Evolutionary conservation across 2,329 filamentous ascomycete genomes (phyloP).

Genomic region (Neopestalotiopsis clavispora): DNA sequence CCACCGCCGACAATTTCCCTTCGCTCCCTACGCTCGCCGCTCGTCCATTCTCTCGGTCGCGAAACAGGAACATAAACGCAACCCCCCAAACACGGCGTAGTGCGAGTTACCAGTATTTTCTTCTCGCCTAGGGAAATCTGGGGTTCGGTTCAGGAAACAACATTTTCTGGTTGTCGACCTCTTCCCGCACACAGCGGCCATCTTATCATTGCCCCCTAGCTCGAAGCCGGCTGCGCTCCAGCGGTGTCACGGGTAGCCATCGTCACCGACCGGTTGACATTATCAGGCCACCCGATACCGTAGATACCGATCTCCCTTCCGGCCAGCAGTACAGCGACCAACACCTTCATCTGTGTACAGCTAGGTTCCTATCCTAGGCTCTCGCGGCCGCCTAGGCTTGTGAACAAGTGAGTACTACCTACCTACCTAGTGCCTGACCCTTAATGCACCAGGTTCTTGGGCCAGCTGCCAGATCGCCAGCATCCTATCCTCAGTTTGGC

Average conservation of each 20-base stretch:
- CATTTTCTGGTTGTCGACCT: not conserved
- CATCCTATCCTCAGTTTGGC: not conserved
- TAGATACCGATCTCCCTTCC: not conserved
- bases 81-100: not conserved
- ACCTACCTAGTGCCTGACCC: conserved; percentile 1
- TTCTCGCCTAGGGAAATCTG: conserved; percentile 1
- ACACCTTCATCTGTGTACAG: conserved; percentile 24
- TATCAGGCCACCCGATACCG: not conserved
- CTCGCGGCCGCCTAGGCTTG: conserved; percentile 38
- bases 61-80: not conserved
- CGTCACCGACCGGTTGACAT: conserved; percentile 6
- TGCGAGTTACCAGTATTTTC: not conserved
- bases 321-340: conserved; percentile 2
- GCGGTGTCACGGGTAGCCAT: conserved; percentile 1
- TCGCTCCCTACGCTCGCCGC: conserved; percentile 1
- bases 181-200: not conserved
- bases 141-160: not conserved
- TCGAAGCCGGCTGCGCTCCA: conserved; percentile 6
- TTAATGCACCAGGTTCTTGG: not conserved
- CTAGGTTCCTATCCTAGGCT: conserved; percentile 37
- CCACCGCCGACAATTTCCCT: conserved; percentile 2
- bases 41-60: not conserved
- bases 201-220: conserved; percentile 7
- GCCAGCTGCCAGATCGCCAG: not conserved
- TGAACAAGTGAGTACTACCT: conserved; percentile 28